These are phyloP conservation scores for Neopestalotiopsis sp. DNA, from an alignment of 2,329 filamentous ascomycete genomes.

Conservation along the genomic window DNA sequence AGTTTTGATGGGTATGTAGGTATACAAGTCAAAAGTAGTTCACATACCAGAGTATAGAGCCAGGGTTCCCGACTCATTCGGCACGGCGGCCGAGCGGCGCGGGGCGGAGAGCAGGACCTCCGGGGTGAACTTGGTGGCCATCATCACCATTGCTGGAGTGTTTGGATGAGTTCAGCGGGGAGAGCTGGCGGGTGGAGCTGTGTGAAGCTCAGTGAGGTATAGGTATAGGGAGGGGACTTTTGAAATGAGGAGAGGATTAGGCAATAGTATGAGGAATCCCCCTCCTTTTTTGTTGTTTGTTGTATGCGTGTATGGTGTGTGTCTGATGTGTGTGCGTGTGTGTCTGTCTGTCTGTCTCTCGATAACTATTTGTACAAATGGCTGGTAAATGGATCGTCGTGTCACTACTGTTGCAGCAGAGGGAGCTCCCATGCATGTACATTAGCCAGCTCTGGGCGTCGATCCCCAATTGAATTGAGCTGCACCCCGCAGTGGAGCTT, in stretches of 20 bases:
- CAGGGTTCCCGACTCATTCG: conserved; percentile 70
- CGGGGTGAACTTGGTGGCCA: conserved; percentile 74
- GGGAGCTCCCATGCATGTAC: too few relatives aligned
- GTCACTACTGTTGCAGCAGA: background rate
- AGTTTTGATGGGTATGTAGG: too few relatives aligned
- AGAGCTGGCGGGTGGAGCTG: background rate
- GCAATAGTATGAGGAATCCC: background rate
- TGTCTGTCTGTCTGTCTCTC: too few relatives aligned
- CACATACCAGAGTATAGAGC: conserved; percentile 65
- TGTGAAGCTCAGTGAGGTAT: background rate
- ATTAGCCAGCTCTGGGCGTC: background rate
- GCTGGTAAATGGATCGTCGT: background rate
- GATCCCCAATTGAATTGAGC: conserved; percentile 7
- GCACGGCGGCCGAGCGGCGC: conserved; percentile 71
- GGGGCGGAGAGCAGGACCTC: conserved; percentile 79
- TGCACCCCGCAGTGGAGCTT: conserved; percentile 17
- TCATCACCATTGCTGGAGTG: conserved; percentile 66
- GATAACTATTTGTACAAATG: too few relatives aligned
- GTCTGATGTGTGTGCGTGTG: too few relatives aligned
- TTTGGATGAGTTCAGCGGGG: background rate
- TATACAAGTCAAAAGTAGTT: too few relatives aligned
- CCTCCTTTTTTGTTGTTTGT: too few relatives aligned
- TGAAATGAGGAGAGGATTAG: background rate
- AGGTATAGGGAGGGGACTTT: background rate
- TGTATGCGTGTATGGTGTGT: background rate